Base-by-base conservation (phyloP, 2,329 filamentous ascomycete species). In the Pseudocercospora cruenta region DNA sequence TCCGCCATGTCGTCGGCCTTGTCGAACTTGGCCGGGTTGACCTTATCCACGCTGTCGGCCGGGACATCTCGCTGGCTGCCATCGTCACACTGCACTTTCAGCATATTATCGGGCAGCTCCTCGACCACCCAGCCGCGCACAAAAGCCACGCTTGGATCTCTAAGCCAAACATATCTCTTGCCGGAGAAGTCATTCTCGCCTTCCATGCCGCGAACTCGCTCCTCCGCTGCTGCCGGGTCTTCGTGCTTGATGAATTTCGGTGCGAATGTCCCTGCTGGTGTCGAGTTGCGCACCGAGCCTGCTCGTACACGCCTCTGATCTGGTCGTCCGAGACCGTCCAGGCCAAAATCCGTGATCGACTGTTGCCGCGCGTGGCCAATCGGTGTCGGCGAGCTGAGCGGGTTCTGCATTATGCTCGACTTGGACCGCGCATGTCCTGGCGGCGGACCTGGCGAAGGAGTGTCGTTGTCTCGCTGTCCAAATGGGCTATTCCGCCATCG, bases 1-100 rank as follows among this genome's bases (percentile, higher is more conserved):
- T 99, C 95, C 24, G 96, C 95, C 95, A 99, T 99, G 80, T 99
- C 96, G 82, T 96, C 93, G 70, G 94, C 94, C 81, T 97, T 99
- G 86, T 99, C 95, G 82, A 99, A 99, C 79, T 99, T 99, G 75
- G 94, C 94, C 55, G 95, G 95, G 80, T 99, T 99, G 83, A 99
- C 96, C 81, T 97, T 98, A 84, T 99, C 96, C 72, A 97, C 93
- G 73, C 89, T 91, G 74, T 98, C 94, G 60, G 87, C 82, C 71
- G 94, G 90, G 59, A 95, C 90, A 76, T 96, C 91, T 72, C 93
- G 90, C 88, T 97, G 93, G 72, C 87, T 91, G 73, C 93, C 94
- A 84, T 97, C 92, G 68, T 98, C 95, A 76, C 92, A 97, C 79
- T 98, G 94, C 26, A 99, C 93, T 43, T 94, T 82, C 61, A 99